phyloP scores from a whole-genome alignment of 192 early-diverging fungal genomes.

The Mortierella hygrophila region DNA sequence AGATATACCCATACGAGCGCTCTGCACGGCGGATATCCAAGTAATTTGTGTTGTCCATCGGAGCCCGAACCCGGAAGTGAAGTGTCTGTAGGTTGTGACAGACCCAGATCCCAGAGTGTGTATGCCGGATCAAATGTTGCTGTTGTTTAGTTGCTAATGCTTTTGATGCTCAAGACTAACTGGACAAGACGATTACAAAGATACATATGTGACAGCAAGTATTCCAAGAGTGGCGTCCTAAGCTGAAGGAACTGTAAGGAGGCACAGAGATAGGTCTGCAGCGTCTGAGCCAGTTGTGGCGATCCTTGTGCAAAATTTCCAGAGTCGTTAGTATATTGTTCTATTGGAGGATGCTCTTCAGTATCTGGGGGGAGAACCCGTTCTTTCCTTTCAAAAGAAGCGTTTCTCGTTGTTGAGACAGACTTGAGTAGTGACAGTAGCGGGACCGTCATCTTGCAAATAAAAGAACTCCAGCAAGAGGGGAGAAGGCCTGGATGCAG shows the following conservation, averaged over 20 bases:
- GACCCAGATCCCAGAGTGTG: neutral
- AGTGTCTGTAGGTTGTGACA: neutral
- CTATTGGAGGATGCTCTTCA: neutral
- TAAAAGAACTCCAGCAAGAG: neutral
- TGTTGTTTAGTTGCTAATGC: neutral
- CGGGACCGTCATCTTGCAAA: neutral
- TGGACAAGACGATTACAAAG: neutral
- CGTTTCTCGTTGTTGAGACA: neutral
- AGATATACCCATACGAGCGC: neutral
- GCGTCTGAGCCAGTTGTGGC: neutral
- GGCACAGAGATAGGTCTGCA: neutral
- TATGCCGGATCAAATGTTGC: neutral
- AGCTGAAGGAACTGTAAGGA: neutral
- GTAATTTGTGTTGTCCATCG: neutral
- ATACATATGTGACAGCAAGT: neutral
- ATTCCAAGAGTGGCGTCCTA: neutral
- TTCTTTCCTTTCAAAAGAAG: neutral
- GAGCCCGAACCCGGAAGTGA: neutral
- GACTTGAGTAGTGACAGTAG: neutral
- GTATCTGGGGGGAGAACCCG: neutral
- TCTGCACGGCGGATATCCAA: no score
- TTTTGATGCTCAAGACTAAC: neutral
- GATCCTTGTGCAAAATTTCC: no score
- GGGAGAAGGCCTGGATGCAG: neutral
- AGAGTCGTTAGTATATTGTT: neutral